These are phyloP conservation scores for Scedosporium aurantiacum DNA, from an alignment of 2,329 filamentous ascomycete genomes.

Conservation along the genomic window DNA sequence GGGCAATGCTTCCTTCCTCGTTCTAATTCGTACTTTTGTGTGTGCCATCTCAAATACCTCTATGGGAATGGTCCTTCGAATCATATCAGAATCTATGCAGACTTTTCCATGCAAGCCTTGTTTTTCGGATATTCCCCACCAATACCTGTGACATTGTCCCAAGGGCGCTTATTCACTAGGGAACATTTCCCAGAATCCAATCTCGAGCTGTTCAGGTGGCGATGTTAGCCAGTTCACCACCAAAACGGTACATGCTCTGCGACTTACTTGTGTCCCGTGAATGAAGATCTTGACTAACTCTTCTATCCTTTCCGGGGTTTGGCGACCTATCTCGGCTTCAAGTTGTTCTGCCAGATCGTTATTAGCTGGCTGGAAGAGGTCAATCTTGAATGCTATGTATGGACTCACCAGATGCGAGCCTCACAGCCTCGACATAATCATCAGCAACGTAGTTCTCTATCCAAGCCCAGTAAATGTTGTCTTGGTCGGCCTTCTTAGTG, in stretches of 20 bases:
- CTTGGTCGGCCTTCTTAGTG: slow-evolving; percentile 40
- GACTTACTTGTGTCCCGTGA: slow-evolving; percentile 66
- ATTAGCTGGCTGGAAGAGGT: neutral
- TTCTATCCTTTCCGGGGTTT: slow-evolving; percentile 66
- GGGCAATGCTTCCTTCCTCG: neutral
- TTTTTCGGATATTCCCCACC: neutral
- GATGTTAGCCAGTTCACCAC: neutral
- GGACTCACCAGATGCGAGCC: slow-evolving; percentile 53
- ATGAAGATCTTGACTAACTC: slow-evolving; percentile 77
- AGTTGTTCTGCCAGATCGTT: slow-evolving; percentile 42
- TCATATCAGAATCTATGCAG: too few species aligned
- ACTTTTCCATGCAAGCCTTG: neutral
- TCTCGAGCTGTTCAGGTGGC: slow-evolving; percentile 31
- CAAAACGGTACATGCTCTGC: neutral
- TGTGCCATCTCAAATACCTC: too few species aligned
- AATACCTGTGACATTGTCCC: neutral
- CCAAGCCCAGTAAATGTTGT: slow-evolving; percentile 79
- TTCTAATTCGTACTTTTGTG: too few species aligned
- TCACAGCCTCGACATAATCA: slow-evolving; percentile 64
- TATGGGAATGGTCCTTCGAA: too few species aligned
- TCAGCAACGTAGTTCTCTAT: slow-evolving; percentile 78
- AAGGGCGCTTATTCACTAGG: slow-evolving; percentile 15
- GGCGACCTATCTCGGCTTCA: slow-evolving; percentile 61
- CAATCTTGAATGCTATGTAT: too few species aligned
- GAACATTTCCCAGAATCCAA: slow-evolving; percentile 45